Percentiles rank a stretch among this genome's conserved stretches.
phyloP scores from a whole-genome alignment of 192 early-diverging fungal genomes.

The Backusella westeae region DNA sequence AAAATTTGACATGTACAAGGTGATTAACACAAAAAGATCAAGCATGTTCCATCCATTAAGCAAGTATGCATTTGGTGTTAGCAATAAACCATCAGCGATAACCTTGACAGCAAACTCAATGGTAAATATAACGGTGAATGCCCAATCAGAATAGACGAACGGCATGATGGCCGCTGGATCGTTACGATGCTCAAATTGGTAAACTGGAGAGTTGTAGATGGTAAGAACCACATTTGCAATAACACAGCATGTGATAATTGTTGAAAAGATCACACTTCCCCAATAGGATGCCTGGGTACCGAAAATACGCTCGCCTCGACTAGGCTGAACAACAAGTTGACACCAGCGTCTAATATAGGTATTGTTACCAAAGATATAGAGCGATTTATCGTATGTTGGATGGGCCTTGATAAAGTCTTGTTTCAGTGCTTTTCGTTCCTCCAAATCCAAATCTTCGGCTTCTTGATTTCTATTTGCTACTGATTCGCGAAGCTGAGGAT shows the following conservation, averaged over 20 bases:
- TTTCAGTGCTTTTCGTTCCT: slow-evolving; percentile 40
- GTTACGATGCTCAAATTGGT: slow-evolving; percentile 40
- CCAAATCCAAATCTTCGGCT: slow-evolving; percentile 24
- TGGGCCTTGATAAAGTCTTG: slow-evolving; percentile 42
- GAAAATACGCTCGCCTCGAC: slow-evolving; percentile 45
- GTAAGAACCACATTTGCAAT: slow-evolving; percentile 48
- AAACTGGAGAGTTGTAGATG: slow-evolving; percentile 42
- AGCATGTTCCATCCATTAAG: slow-evolving; percentile 56
- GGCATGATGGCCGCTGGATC: background rate
- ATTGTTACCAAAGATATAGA: slow-evolving; percentile 49
- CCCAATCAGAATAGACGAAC: slow-evolving; percentile 37
- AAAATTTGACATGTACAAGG: slow-evolving; percentile 49
- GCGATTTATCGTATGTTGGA: slow-evolving; percentile 49
- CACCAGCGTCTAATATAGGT: slow-evolving; percentile 46
- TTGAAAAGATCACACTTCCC: slow-evolving; percentile 43
- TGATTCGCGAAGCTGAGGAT: slow-evolving; percentile 18
- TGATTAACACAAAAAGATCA: slow-evolving; percentile 57
- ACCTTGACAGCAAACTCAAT: slow-evolving; percentile 53
- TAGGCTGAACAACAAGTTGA: slow-evolving; percentile 49
- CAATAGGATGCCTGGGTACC: slow-evolving; percentile 39
- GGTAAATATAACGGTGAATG: slow-evolving; percentile 52
- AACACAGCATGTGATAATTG: slow-evolving; percentile 46
- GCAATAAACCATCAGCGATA: slow-evolving; percentile 57
- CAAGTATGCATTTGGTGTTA: slow-evolving; percentile 62
- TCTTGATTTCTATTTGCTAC: slow-evolving; percentile 23